These are phyloP conservation scores for Linderniella brevidens DNA, from an alignment of 257 asterid genomes.

Conservation along the genomic window DNA sequence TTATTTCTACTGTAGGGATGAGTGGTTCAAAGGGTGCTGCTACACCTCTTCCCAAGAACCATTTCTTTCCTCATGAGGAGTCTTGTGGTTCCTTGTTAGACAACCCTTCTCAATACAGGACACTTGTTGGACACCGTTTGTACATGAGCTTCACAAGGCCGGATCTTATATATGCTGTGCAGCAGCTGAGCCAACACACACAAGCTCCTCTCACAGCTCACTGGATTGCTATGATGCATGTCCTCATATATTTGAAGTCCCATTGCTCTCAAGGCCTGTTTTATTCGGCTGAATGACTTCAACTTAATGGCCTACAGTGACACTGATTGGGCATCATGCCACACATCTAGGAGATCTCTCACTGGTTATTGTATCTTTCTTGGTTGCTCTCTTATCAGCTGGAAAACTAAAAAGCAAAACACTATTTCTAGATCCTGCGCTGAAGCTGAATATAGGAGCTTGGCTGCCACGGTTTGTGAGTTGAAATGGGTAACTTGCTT, in stretches of 20 bases:
- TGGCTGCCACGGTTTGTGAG: neutral
- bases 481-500: neutral
- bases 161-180: neutral
- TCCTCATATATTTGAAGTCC: neutral
- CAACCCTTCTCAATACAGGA: neutral
- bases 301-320: no score
- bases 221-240: neutral
- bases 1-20: neutral
- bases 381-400: no score
- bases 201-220: neutral
- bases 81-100: neutral
- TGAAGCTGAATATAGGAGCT: neutral
- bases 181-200: neutral
- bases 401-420: neutral
- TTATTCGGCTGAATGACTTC: no score
- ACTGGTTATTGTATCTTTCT: no score
- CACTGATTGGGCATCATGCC: no score
- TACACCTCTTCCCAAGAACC: neutral
- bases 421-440: neutral
- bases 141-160: neutral
- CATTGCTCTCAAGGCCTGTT: no score
- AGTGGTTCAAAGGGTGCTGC: neutral
- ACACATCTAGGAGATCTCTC: no score
- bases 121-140: neutral
- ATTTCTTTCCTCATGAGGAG: no score